Conservation (phyloP, 768 basidiomycete species). For the Pulveroboletus sp. region DNA sequence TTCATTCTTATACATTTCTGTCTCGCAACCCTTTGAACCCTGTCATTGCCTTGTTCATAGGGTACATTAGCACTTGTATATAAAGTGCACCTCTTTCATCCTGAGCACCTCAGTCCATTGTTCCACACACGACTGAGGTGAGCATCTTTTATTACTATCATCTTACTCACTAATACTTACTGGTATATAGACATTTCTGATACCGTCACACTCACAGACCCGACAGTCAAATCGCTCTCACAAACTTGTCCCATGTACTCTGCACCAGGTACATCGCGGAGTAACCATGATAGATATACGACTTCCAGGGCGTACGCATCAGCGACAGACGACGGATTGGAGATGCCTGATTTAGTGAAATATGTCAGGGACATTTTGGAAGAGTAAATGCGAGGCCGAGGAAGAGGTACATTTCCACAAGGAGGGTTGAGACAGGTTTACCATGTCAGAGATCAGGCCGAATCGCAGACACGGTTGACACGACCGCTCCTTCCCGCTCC, state of each 20-base stretch:
- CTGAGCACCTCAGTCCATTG: too few relatives aligned
- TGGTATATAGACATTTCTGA: too few relatives aligned
- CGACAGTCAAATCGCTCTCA: constrained; percentile 64
- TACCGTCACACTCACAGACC: constrained; percentile 84
- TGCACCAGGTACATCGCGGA: constrained; percentile 65
- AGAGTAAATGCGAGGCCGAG: constrained; percentile 49
- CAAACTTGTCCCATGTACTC: constrained; percentile 88
- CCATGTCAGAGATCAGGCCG: constrained; percentile 22
- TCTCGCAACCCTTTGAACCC: too few relatives aligned
- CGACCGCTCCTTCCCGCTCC: too few relatives aligned
- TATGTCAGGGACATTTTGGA: constrained; percentile 76
- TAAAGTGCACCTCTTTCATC: too few relatives aligned
- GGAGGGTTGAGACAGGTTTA: constrained; percentile 44
- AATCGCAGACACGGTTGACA: too few relatives aligned
- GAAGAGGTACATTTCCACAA: constrained; percentile 59
- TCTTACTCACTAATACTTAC: too few relatives aligned
- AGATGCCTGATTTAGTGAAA: constrained; percentile 59
- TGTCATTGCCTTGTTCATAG: too few relatives aligned
- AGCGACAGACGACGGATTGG: constrained; percentile 19
- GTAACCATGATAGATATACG: constrained; percentile 79
- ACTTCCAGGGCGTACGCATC: constrained; percentile 80
- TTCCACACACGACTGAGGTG: too few relatives aligned
- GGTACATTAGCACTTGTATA: too few relatives aligned
- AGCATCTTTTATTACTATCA: too few relatives aligned
- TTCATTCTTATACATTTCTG: too few relatives aligned